Evolutionary conservation across 225 moss, liverwort and hornwort species (phyloP).

Genomic region (Lunularia cruciata): DNA sequence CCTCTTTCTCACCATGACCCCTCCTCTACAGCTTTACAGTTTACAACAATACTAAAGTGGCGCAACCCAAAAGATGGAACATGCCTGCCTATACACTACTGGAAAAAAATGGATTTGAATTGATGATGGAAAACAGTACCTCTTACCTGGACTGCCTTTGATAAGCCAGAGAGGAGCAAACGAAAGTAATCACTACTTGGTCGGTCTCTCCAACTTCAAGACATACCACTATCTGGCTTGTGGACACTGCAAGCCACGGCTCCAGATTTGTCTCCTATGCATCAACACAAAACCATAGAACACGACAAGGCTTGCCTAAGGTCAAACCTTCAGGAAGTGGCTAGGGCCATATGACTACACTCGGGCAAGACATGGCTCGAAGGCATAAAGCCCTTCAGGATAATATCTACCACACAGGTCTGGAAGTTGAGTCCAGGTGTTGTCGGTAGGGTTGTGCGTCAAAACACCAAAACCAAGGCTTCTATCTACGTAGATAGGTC

Average conservation of each 20-base stretch:
- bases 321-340: background rate
- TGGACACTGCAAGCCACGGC: background rate
- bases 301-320: background rate
- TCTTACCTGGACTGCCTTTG: slow-evolving; percentile 7
- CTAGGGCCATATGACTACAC: background rate
- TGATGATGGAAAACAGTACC: background rate
- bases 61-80: slow-evolving; percentile 1
- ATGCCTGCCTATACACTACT: slow-evolving; percentile 10
- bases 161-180: background rate
- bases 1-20: slow-evolving; percentile 8
- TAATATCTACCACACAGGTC: slow-evolving; percentile 26
- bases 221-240: no score
- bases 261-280: background rate
- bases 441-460: slow-evolving; percentile 20
- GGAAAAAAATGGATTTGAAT: slow-evolving; percentile 1
- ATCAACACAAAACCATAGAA: background rate
- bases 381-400: slow-evolving; percentile 22
- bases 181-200: background rate
- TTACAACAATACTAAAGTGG: slow-evolving; percentile 13
- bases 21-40: slow-evolving; percentile 15
- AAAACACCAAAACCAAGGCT: slow-evolving; percentile 15
- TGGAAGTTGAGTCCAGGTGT: slow-evolving; percentile 25
- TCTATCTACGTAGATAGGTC: slow-evolving; percentile 17
- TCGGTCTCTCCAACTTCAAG: background rate
- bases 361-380: slow-evolving; percentile 22